Base-by-base conservation (phyloP, 495 filamentous ascomycete genomes). In the Penicillium canescens region DNA sequence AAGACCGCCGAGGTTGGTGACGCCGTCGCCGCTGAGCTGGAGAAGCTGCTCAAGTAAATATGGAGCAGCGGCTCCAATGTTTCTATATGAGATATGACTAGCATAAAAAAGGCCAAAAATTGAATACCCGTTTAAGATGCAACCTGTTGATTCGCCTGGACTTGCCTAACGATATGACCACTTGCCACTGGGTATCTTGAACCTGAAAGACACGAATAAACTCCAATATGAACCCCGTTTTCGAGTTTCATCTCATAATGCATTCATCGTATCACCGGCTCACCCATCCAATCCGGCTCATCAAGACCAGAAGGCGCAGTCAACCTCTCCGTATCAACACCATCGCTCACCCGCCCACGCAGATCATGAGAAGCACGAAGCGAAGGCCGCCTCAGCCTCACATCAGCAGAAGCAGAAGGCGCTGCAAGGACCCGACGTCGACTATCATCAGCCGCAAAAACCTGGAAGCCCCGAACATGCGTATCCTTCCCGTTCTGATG, bases 401-500 rank as follows among this genome's bases (percentile, higher is more conserved):
- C 66, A 63, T 69, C 69, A 23, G 69, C 69, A 31, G 71, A 72
- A 38, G 73, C 73, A 53, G 72, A 71, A 13, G 71, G 68, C 13
- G 66, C 74, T 58, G 60, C 63, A 13, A 54, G 67, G 31, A 68
- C 50, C 1, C 66, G 65, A 0, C 66, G 61, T 0, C 69, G 65
- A 33, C 59, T 68, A 41, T 82, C 79, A 57, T 97, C 92, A 38
- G 79, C 71, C 5, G 90, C 89, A 66, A 91, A 98, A 23, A 98
- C 84, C 78, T 97, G 92, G 66, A 98, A 79, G 0, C 90, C 93
- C 35, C 94, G 85, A 37, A 98, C 84, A 79, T 98, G 94, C 3
- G 94, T 98, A 68, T 98, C 94, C 67, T 98, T 98, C 50, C 94
- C 94, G 69, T 98, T 98, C 77, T 98, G 94, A 72, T 98, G 94